Conservation (phyloP, 2,329 filamentous ascomycete species). For the Geosmithia flava region DNA sequence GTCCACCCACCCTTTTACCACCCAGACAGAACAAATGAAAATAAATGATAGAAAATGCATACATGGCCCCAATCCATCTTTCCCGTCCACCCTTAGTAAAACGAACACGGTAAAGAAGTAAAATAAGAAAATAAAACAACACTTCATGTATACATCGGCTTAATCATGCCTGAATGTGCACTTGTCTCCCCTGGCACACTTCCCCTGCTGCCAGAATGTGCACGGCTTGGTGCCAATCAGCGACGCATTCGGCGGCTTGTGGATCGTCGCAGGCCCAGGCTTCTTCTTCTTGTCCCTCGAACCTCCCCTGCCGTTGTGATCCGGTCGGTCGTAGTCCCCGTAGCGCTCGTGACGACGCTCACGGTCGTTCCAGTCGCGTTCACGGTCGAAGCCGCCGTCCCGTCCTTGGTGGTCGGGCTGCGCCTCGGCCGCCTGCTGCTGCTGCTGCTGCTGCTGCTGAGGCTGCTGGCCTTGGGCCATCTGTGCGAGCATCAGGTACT, state of each 20-base stretch:
- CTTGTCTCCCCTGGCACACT: slow-evolving; percentile 59
- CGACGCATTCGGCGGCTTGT: slow-evolving; percentile 37
- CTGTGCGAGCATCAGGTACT: slow-evolving; percentile 24
- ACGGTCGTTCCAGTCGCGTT: slow-evolving; percentile 10
- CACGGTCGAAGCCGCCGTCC: slow-evolving; percentile 7
- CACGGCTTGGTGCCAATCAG: slow-evolving; percentile 57
- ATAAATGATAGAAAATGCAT: no score
- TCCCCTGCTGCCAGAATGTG: slow-evolving; percentile 57
- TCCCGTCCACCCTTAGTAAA: no score
- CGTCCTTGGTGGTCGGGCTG: slow-evolving; percentile 4
- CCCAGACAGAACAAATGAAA: no score
- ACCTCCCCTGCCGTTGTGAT: slow-evolving; percentile 13
- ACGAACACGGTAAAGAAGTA: neutral
- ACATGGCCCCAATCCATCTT: no score
- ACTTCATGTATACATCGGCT: neutral
- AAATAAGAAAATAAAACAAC: neutral
- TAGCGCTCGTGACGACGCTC: slow-evolving; percentile 13
- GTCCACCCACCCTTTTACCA: no score
- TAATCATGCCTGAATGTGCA: slow-evolving; percentile 62
- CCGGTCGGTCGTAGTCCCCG: slow-evolving; percentile 20
- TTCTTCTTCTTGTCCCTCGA: slow-evolving; percentile 26
- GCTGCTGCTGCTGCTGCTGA: slow-evolving; percentile 12
- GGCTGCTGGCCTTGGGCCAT: slow-evolving; percentile 16
- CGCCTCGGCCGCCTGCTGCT: slow-evolving; percentile 1
- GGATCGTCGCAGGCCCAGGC: slow-evolving; percentile 16